Conservation (phyloP, 805 yeast species). For the Metschnikowia continentalis region DNA sequence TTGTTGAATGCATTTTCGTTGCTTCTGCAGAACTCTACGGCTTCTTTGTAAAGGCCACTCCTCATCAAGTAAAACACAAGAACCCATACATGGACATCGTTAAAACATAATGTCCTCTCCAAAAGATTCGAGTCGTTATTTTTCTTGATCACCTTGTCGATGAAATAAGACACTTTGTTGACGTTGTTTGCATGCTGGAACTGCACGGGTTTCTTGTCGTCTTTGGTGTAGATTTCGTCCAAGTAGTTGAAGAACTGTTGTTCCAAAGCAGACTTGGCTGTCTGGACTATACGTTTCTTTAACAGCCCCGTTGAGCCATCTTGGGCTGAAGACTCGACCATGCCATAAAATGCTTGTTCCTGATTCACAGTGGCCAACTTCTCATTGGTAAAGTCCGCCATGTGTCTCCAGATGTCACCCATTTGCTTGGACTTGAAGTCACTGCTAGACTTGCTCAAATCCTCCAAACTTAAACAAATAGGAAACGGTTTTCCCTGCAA, state of each 20-base stretch:
- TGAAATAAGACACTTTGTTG: conserved; percentile 65
- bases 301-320: conserved; percentile 14
- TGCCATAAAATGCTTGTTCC: conserved; percentile 30
- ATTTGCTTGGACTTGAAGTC: conserved; percentile 69
- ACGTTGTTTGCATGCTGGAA: conserved; percentile 59
- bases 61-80: conserved; percentile 77
- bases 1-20: conserved; percentile 74
- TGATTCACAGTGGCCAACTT: conserved; percentile 30
- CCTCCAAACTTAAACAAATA: conserved; percentile 56
- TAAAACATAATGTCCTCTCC: conserved; percentile 46
- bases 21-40: conserved; percentile 59
- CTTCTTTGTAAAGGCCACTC: conserved; percentile 78
- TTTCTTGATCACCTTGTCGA: conserved; percentile 33
- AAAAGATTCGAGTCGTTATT: conserved; percentile 24
- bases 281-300: conserved; percentile 45
- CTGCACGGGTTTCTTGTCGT: conserved; percentile 32
- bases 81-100: conserved; percentile 94
- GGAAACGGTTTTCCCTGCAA: conserved; percentile 51
- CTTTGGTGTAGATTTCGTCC: conserved; percentile 60
- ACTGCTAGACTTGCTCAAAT: conserved; percentile 51
- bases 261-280: conserved; percentile 63
- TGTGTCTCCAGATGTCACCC: conserved; percentile 68
- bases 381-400: conserved; percentile 46
- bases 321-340: conserved; percentile 12
- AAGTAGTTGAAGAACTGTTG: conserved; percentile 72